Percentiles rank a stretch among this genome's conserved stretches.
Evolutionary conservation across 495 filamentous ascomycete species (phyloP).

Genomic region (Podospora australis): DNA sequence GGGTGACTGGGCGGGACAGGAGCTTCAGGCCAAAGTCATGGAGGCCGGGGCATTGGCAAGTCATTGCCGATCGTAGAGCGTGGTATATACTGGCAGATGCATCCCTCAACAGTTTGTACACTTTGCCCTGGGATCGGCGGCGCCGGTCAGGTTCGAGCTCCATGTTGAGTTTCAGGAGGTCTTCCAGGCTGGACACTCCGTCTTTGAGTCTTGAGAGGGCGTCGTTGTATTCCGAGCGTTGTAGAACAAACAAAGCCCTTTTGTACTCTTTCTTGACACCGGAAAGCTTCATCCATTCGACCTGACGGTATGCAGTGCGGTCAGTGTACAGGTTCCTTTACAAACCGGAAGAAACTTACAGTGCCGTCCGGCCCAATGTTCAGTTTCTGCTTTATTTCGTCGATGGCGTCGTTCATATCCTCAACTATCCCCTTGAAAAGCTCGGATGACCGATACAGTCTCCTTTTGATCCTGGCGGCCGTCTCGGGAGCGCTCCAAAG

Average conservation of each 20-base stretch:
- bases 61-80: conserved; percentile 25
- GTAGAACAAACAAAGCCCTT: conserved; percentile 26
- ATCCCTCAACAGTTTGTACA: conserved; percentile 21
- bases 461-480: conserved; percentile 7
- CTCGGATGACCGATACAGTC: conserved; percentile 16
- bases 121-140: conserved; percentile 16
- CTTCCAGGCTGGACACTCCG: conserved; percentile 29
- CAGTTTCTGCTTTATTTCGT: conserved; percentile 17
- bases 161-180: conserved; percentile 23
- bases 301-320: background rate
- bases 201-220: conserved; percentile 26
- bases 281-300: background rate
- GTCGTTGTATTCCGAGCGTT: conserved; percentile 21
- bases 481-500: conserved; percentile 14
- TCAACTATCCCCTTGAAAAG: conserved; percentile 18
- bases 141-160: conserved; percentile 22
- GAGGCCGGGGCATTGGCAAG: conserved; percentile 24
- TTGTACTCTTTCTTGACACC: background rate
- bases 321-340: background rate
- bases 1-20: conserved; percentile 1
- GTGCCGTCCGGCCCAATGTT: conserved; percentile 9
- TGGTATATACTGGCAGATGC: conserved; percentile 30
- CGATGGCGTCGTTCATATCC: conserved; percentile 16
- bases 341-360: conserved; percentile 2
- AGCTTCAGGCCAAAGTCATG: conserved; percentile 16